These are phyloP conservation scores for Ulmus americana DNA, from an alignment of 331 rosid genomes.

Conservation along the genomic window DNA sequence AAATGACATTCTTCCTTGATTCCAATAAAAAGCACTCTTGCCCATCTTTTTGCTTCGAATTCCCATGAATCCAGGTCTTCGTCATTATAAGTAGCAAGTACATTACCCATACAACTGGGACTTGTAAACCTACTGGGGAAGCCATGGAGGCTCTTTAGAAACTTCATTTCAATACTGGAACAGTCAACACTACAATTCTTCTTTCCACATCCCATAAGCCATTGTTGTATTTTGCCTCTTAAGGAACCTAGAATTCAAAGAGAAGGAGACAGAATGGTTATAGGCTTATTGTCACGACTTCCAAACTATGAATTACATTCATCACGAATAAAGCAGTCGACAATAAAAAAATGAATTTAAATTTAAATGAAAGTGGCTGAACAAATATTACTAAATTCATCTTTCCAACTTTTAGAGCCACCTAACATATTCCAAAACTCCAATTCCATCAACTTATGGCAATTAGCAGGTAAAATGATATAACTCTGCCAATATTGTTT, in stretches of 20 bases:
- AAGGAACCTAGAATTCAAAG: constrained; percentile 49
- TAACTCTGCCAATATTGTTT: too few species aligned
- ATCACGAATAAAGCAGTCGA: not conserved
- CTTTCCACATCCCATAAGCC: constrained; percentile 71
- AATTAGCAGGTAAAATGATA: too few species aligned
- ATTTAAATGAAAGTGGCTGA: too few species aligned
- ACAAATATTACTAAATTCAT: too few species aligned
- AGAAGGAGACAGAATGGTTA: not conserved
- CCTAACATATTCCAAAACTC: too few species aligned
- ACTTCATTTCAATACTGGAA: constrained; percentile 39
- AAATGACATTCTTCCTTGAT: constrained; percentile 51
- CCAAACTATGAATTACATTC: not conserved
- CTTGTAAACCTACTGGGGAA: constrained; percentile 57
- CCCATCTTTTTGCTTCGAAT: constrained; percentile 78
- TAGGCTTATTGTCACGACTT: not conserved
- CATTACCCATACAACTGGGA: constrained; percentile 27
- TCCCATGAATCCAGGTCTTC: constrained; percentile 84
- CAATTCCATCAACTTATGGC: too few species aligned
- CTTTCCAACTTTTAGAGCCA: too few species aligned
- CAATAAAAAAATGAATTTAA: too few species aligned
- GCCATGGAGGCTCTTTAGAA: constrained; percentile 53
- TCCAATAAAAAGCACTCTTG: constrained; percentile 73
- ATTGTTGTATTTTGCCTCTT: constrained; percentile 52
- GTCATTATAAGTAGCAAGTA: constrained; percentile 51
- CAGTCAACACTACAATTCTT: constrained; percentile 49